These are phyloP conservation scores for Backusella morwellensis DNA, from an alignment of 192 early-diverging fungal genomes.

Conservation along the genomic window DNA sequence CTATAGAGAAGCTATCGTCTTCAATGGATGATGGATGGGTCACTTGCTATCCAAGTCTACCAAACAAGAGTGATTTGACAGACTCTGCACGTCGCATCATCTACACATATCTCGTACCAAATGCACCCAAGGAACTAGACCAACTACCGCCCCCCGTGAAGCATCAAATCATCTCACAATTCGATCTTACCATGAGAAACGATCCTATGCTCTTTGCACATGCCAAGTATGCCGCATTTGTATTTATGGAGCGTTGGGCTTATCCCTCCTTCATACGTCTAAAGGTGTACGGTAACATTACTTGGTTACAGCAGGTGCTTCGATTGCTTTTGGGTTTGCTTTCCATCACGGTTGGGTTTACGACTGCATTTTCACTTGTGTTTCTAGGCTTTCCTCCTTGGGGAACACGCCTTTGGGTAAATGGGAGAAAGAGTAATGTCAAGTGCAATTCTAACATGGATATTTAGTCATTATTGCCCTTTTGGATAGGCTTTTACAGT, in stretches of 20 bases:
- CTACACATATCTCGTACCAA: constrained; percentile 44
- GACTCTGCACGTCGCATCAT: constrained; percentile 53
- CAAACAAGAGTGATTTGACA: constrained; percentile 10
- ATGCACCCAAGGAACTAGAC: constrained; percentile 42
- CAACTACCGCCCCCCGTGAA: constrained; percentile 30
- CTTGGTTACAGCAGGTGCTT: constrained; percentile 37
- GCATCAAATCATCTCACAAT: background rate
- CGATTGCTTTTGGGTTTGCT: constrained; percentile 45
- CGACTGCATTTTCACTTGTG: constrained; percentile 45
- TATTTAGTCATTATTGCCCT: constrained; percentile 18
- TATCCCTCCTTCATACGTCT: constrained; percentile 55
- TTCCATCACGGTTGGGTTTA: constrained; percentile 50
- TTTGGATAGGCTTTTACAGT: constrained; percentile 40
- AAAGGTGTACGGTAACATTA: constrained; percentile 55
- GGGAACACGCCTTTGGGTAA: constrained; percentile 48
- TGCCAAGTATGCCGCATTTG: constrained; percentile 48
- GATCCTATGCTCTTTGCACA: constrained; percentile 52
- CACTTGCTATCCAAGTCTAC: background rate
- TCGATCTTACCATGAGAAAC: constrained; percentile 22
- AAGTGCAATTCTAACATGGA: background rate
- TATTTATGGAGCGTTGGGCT: constrained; percentile 46
- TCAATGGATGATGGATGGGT: background rate
- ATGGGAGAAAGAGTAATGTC: background rate
- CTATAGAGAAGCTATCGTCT: background rate
- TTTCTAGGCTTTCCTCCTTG: constrained; percentile 45